Conservation (phyloP, 306 rosid genomes). For the Glycine tomentella region DNA sequence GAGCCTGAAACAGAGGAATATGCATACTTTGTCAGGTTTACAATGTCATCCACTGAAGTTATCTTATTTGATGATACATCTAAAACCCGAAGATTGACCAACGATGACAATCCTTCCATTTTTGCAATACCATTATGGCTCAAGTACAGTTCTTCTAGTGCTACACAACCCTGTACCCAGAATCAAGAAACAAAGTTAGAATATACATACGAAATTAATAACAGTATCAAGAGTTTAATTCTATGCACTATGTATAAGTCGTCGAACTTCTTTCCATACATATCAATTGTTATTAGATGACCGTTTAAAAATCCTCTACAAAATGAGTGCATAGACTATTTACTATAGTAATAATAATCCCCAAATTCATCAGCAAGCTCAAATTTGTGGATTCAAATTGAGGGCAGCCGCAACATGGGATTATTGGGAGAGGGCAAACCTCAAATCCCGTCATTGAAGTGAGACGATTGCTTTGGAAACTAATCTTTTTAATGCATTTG, state of each 20-base stretch:
- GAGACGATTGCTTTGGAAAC: slow-evolving; percentile 95
- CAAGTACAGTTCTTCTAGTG: slow-evolving; percentile 90
- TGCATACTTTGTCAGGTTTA: slow-evolving; percentile 69
- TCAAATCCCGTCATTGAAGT: slow-evolving; percentile 87
- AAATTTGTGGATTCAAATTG: slow-evolving; percentile 16
- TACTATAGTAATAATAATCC: too few relatives aligned
- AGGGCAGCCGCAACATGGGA: not conserved
- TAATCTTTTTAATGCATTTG: slow-evolving; percentile 81
- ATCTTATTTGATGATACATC: slow-evolving; percentile 93
- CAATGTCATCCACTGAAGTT: slow-evolving; percentile 68
- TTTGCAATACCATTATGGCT: slow-evolving; percentile 93
- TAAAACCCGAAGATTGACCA: slow-evolving; percentile 82
- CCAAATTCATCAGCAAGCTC: not conserved
- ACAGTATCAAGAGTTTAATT: not conserved
- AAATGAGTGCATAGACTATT: too few relatives aligned
- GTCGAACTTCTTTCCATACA: too few relatives aligned
- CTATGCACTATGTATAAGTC: too few relatives aligned
- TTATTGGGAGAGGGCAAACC: slow-evolving; percentile 46
- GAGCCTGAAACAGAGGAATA: slow-evolving; percentile 1
- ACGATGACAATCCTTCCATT: slow-evolving; percentile 88
- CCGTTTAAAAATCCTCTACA: too few relatives aligned
- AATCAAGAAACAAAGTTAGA: not conserved
- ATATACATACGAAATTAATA: slow-evolving; percentile 13
- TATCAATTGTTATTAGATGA: too few relatives aligned
- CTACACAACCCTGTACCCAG: slow-evolving; percentile 67